Evolutionary conservation across 805 yeast species (phyloP).

Genomic region (Pichia deserticola): DNA sequence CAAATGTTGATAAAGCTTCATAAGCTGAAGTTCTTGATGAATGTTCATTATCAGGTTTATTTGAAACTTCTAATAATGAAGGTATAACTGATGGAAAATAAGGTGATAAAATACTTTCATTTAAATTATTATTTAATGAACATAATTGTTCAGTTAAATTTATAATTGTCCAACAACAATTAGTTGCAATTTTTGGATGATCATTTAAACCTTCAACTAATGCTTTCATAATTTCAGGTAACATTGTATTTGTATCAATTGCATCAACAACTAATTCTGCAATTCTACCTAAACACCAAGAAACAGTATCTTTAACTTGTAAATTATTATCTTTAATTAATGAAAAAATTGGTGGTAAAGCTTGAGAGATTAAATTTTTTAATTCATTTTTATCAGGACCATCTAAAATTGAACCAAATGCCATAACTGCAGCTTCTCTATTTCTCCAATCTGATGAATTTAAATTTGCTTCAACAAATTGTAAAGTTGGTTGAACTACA

Average conservation of each 20-base stretch:
- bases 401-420: conserved; percentile 92
- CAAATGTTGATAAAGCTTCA: conserved; percentile 82
- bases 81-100: conserved; percentile 68
- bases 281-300: conserved; percentile 97
- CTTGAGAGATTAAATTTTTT: conserved; percentile 65
- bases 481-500: conserved; percentile 78
- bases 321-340: conserved; percentile 68
- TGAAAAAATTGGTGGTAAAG: conserved; percentile 67
- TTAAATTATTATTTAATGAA: conserved; percentile 46
- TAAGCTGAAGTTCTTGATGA: conserved; percentile 93
- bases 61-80: conserved; percentile 60
- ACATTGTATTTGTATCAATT: conserved; percentile 53
- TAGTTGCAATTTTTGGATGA: conserved; percentile 90
- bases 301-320: conserved; percentile 93
- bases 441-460: conserved; percentile 62
- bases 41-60: conserved; percentile 72
- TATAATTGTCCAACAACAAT: conserved; percentile 96
- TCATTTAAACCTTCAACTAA: conserved; percentile 76
- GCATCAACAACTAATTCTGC: conserved; percentile 81
- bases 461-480: conserved; percentile 74
- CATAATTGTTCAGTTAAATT: conserved; percentile 81
- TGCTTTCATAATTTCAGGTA: conserved; percentile 68
- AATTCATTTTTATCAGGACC: conserved; percentile 80
- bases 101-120: conserved; percentile 61
- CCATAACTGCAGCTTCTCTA: conserved; percentile 98